A percentile compares a stretch with the other conserved stretches of the same genome.
phyloP scores from a whole-genome alignment of 768 basidiomycete species.

The Xerocomus brunneocitrinus region DNA sequence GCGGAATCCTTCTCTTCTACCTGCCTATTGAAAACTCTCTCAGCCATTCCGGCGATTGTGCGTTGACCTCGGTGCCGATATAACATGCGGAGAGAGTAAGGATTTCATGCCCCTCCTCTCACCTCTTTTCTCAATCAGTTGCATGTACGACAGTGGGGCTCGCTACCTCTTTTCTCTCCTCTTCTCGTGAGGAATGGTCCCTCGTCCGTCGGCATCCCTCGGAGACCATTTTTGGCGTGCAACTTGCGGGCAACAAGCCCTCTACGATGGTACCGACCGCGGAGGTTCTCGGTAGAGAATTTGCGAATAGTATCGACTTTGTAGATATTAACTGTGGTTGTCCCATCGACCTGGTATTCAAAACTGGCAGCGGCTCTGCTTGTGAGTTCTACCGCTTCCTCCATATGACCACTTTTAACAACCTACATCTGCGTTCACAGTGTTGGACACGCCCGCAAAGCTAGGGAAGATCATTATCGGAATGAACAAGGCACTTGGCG shows the following conservation, averaged over 20 bases:
- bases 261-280: constrained; percentile 72
- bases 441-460: constrained; percentile 78
- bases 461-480: constrained; percentile 84
- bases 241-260: constrained; percentile 88
- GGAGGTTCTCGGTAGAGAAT: constrained; percentile 72
- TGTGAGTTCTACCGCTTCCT: constrained; percentile 45
- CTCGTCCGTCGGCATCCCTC: constrained; percentile 84
- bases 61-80: constrained; percentile 82
- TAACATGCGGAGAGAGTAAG: constrained; percentile 91
- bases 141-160: constrained; percentile 70
- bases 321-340: constrained; percentile 96
- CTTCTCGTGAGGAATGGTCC: constrained; percentile 94
- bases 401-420: neutral
- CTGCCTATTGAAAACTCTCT: neutral
- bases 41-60: constrained; percentile 93
- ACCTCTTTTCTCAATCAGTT: neutral
- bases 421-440: constrained; percentile 34
- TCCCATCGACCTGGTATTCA: constrained; percentile 95
- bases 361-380: constrained; percentile 84
- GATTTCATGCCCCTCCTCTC: neutral
- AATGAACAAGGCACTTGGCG: constrained; percentile 88
- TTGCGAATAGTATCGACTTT: constrained; percentile 70
- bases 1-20: neutral
- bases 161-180: constrained; percentile 82
- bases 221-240: constrained; percentile 85